A percentile compares a stretch with the other conserved stretches of the same genome.
Conservation (phyloP, 2,329 filamentous ascomycete species). For the Fusarium dimerum region DNA sequence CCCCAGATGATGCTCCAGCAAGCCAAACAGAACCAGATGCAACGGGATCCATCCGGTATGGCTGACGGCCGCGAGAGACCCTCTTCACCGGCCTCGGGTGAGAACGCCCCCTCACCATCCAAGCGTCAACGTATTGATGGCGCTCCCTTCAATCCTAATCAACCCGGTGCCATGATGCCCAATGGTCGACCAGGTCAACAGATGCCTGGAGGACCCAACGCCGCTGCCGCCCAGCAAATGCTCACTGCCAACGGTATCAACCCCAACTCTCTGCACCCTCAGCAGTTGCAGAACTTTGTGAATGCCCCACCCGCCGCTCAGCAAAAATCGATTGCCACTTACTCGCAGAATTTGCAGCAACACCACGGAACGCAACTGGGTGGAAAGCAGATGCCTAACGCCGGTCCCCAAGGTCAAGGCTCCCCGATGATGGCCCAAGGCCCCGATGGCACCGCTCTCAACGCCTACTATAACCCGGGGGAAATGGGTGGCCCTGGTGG, state of each 20-base stretch:
- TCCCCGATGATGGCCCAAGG: slow-evolving; percentile 81
- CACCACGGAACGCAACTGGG: slow-evolving; percentile 81
- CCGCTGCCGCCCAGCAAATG: slow-evolving; percentile 58
- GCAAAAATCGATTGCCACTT: slow-evolving; percentile 83
- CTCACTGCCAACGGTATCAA: slow-evolving; percentile 73
- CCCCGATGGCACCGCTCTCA: slow-evolving; percentile 61
- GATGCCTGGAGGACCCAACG: slow-evolving; percentile 55
- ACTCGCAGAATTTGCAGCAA: slow-evolving; percentile 80
- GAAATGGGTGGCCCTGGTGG: slow-evolving; percentile 59
- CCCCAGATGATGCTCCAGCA: slow-evolving; percentile 73
- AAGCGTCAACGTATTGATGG: slow-evolving; percentile 82
- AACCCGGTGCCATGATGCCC: slow-evolving; percentile 65
- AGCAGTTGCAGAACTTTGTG: slow-evolving; percentile 70
- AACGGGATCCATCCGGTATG: slow-evolving; percentile 83
- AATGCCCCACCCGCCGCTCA: slow-evolving; percentile 61
- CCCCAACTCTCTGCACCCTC: slow-evolving; percentile 68
- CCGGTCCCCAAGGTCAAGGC: slow-evolving; percentile 72
- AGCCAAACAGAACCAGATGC: slow-evolving; percentile 79
- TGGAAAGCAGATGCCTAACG: slow-evolving; percentile 76
- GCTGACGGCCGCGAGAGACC: slow-evolving; percentile 74
- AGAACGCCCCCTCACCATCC: slow-evolving; percentile 88
- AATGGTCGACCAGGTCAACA: slow-evolving; percentile 71
- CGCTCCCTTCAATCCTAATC: slow-evolving; percentile 71
- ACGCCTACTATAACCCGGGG: slow-evolving; percentile 62
- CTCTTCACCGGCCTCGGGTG: slow-evolving; percentile 77